phyloP scores from a whole-genome alignment of 2,329 filamentous ascomycete species.

The Cordyceps fumosorosea region DNA sequence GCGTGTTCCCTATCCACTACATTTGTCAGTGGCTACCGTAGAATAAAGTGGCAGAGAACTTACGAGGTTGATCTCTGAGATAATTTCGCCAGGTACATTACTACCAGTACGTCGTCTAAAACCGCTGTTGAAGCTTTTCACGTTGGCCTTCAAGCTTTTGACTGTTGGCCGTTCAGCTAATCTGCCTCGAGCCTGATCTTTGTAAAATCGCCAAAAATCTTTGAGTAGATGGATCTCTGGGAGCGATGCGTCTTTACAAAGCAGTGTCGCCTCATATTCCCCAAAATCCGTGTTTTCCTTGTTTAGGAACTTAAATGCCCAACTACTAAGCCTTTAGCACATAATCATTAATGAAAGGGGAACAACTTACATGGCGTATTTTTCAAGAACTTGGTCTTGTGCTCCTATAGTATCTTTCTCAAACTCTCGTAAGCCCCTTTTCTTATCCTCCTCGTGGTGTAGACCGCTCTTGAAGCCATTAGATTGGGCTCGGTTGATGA shows the following conservation, averaged over 20 bases:
- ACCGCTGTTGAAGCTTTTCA: slow-evolving; percentile 1
- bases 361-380: not conserved
- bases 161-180: not conserved
- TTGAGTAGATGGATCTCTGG: not conserved
- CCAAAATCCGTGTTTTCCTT: not conserved
- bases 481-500: not conserved
- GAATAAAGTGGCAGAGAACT: not conserved
- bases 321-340: not conserved
- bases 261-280: not conserved
- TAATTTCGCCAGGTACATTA: not conserved
- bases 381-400: not conserved
- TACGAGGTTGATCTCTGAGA: not conserved
- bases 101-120: slow-evolving; percentile 1
- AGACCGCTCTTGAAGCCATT: not conserved
- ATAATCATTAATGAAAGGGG: not conserved
- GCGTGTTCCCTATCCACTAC: not conserved
- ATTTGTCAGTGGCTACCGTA: not conserved
- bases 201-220: slow-evolving; percentile 6
- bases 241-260: not conserved
- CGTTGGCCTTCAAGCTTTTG: not conserved
- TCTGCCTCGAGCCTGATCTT: slow-evolving; percentile 1
- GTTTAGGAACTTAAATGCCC: not conserved
- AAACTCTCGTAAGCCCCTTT: not conserved
- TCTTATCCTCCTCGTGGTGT: not conserved
- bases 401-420: not conserved